Evolutionary conservation across 2,329 filamentous ascomycete species (phyloP), one percentile per base, ranked within the genome.

Genomic region (Hypoxylon sp.): DNA sequence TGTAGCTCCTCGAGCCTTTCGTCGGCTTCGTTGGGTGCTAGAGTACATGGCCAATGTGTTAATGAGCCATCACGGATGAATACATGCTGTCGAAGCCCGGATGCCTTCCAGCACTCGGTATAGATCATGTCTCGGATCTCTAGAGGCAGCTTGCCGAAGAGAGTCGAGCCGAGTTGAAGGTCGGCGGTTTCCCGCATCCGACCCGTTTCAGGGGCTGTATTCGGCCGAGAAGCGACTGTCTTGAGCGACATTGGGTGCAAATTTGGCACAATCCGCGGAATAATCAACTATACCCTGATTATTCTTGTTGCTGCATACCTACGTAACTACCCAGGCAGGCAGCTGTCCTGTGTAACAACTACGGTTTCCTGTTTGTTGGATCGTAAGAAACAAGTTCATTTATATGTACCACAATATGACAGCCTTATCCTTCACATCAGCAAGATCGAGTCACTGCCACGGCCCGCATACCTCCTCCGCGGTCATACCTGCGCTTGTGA

Each of bases 101-200:
- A 73, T 44, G 45, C 67, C 12, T 51, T 57, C 69, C 67, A 73
- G 46, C 67, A 72, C 24, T 69, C 67, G 28, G 51, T 40, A 42
- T 72, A 72, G n/a, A 72, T 69, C 62, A 70, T 71, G 22, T 72
- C 66, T 30, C 71, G 51, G 8, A 72, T 68, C 51, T 74, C 70
- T 4, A 64, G 45, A n/a, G 70, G 64, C 3, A 72, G 49, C 20
- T 36, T 59, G 3, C 67, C 58, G 38, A 71, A 72, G 46, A 74
- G 65, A 2, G 3, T 51, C 5, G 65, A 72, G 11, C 57, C 28
- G 18, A 62, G 53, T 28, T 75, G 69, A 20, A 38, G 30, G 52
- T 68, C 24, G 9, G 65, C 60, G 9, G 60, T 67, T 30, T 26
- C 65, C 28, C 40, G 48, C 22, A 68, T 58, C 26, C 40, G 50